Base-by-base conservation (phyloP, 768 basidiomycete genomes). In the Grammothele lineata region DNA sequence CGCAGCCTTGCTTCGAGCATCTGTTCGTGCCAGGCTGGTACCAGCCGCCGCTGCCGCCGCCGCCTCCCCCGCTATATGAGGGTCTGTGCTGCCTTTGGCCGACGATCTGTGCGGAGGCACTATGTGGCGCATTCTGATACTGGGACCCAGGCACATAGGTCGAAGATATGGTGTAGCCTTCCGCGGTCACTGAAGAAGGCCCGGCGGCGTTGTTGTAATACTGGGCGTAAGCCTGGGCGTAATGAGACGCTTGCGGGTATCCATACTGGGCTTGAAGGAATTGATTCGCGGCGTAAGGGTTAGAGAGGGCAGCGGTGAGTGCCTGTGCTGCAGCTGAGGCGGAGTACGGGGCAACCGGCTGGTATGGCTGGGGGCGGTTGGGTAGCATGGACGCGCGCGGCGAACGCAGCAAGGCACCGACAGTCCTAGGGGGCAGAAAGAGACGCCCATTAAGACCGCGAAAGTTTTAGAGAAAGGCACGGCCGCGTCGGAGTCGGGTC, bases 1-100 rank as follows among this genome's bases (percentile, higher is more conserved):
- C 56, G 61, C 90, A 93, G n/a, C 73, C 73, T 35, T 66, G 70
- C 55, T 84, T 72, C 7, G 75, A 73, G 61, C 88, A 91, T 44
- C 75, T 74, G 52, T 54, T 62, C 54, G 70, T 74, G 4, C 88
- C 88, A 33, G 78, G 60, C 46, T 80, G 81, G 58, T 84, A 81
- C 82, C 83, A 84, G 27, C 8, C 27, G 7, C 27, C 27, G 27
- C 27, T 7, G 8, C 8, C 27, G 14, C 27, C 27, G 8, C 27
- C 27, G 27, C 27, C 27, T 5, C 44, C 47, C 14, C 42, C 43
- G 4, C 43, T 42, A 41, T 42, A 32, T 27, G 38, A 22, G 9
- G 11, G 37, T 7, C 37, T 30, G 25, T 49, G 50, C 11, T 26
- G 36, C 5, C 47, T 41, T 15, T 42, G 45, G 34, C 2, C 7